A percentile compares a stretch with the other conserved stretches of the same genome.
Evolutionary conservation across 495 filamentous ascomycete genomes (phyloP).

Genomic region (Lineolata rhizophorae): DNA sequence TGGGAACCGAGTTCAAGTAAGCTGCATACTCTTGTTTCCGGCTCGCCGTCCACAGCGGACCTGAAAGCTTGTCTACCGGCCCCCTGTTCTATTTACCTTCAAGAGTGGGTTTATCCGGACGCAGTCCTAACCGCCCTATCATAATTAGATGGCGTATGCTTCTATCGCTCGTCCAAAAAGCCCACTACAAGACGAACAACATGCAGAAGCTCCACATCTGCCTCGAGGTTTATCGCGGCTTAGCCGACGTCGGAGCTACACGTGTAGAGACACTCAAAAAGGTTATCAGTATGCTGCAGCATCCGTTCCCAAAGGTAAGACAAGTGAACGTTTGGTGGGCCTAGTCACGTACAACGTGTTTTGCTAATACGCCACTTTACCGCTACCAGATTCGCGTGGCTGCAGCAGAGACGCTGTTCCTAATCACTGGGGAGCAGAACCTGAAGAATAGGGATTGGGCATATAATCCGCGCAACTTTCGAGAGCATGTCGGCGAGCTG

Average conservation of each 20-base stretch:
- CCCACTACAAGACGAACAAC: constrained; percentile 62
- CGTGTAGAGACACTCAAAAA: constrained; percentile 28
- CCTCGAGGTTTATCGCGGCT: constrained; percentile 49
- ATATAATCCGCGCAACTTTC: no score
- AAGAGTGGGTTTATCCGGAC: not conserved
- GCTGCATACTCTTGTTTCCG: no score
- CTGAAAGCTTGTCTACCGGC: no score
- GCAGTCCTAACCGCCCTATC: constrained; percentile 2
- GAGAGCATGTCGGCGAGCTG: no score
- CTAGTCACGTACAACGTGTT: no score
- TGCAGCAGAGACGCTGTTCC: constrained; percentile 23
- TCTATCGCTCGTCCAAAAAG: constrained; percentile 47
- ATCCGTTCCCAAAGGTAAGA: constrained; percentile 41
- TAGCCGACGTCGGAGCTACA: constrained; percentile 25
- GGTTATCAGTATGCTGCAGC: constrained; percentile 33
- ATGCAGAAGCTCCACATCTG: constrained; percentile 60
- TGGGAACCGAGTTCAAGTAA: constrained; percentile 12
- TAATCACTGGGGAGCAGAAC: constrained; percentile 8
- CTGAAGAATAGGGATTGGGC: constrained; percentile 11
- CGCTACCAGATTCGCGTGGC: no score
- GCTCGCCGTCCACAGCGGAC: no score
- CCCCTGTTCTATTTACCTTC: no score
- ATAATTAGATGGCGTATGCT: constrained; percentile 29
- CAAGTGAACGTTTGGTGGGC: no score
- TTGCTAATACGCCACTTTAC: no score